Evolutionary conservation across 2,329 filamentous ascomycete genomes (phyloP), one percentile per base, ranked within the genome.

Genomic region (Fusarium irregulare): DNA sequence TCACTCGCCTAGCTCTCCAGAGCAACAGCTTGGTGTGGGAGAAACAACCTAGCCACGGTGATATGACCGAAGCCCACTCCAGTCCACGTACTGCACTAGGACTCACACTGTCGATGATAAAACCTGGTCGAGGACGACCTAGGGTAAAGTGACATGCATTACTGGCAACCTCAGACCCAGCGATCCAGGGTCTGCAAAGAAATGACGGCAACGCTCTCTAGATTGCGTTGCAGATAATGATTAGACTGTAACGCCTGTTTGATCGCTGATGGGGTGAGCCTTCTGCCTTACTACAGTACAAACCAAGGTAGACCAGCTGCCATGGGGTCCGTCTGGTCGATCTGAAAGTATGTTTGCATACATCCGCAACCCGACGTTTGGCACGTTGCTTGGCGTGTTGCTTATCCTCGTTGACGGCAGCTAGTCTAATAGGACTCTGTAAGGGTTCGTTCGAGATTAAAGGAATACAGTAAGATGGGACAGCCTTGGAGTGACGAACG

Each of bases 81-180:
- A 34, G 44, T 21, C 34, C 44, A 55, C 21, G 5, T 56, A n/a
- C 44, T n/a, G 21, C 34, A 27, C 47, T 45, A 30, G 62, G 50
- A 44, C 45, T 55, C 20, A 18, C 23, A 18, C 41, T 40, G 46
- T 60, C 20, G n/a, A 50, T 46, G 42, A 51, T 45, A 27, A 53
- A 51, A 50, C 45, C 45, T 12, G 48, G 63, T 49, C 12, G 45
- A 56, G 45, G 47, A 47, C 47, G 42, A 61, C 61, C 37, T 25
- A 45, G 45, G 28, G 23, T 34, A 47, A 44, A 69, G 60, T 71
- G 68, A 72, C 50, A 70, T 72, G 68, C 65, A 69, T 68, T 66
- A 37, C 37, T 54, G 23, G 49, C 21, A 45, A 61, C 40, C 57
- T 53, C 41, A 60, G 27, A 37, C 49, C 21, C 23, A 51, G 18